These are phyloP conservation scores for Ramaria rubella DNA, from an alignment of 768 basidiomycete genomes.

Conservation along the genomic window DNA sequence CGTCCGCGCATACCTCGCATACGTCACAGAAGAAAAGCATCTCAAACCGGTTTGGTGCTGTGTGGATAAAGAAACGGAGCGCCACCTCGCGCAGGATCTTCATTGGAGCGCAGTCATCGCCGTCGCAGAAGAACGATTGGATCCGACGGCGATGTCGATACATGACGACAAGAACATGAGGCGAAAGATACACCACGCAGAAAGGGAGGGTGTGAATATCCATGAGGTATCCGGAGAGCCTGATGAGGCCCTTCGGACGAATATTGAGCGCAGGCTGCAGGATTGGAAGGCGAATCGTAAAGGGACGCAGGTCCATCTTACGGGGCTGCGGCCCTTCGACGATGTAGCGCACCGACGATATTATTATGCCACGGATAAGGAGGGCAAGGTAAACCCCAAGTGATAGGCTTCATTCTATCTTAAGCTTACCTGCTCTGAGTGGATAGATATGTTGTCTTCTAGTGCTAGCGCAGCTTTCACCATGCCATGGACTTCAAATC, in stretches of 20 bases:
- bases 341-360: conserved; percentile 51
- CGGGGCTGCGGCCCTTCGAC: conserved; percentile 45
- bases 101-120: conserved; percentile 56
- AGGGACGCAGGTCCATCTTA: conserved; percentile 51
- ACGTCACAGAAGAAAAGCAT: conserved; percentile 33
- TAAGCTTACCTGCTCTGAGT: background rate
- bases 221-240: conserved; percentile 33
- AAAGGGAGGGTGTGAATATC: conserved; percentile 47
- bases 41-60: conserved; percentile 56
- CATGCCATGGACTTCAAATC: conserved; percentile 37
- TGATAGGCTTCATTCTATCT: background rate
- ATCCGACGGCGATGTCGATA: conserved; percentile 42
- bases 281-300: conserved; percentile 47
- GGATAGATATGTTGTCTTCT: conserved; percentile 31
- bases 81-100: conserved; percentile 40
- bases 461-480: conserved; percentile 35
- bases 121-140: conserved; percentile 53
- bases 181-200: conserved; percentile 54
- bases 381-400: conserved; percentile 30
- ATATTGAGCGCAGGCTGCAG: conserved; percentile 39
- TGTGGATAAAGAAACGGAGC: conserved; percentile 46
- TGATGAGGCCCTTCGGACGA: background rate
- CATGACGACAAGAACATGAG: conserved; percentile 52
- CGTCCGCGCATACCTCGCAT: conserved; percentile 40
- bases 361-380: conserved; percentile 43